Evolutionary conservation across 106 monocot genomes (phyloP).

Genomic region (Dendrobium huoshanense): DNA sequence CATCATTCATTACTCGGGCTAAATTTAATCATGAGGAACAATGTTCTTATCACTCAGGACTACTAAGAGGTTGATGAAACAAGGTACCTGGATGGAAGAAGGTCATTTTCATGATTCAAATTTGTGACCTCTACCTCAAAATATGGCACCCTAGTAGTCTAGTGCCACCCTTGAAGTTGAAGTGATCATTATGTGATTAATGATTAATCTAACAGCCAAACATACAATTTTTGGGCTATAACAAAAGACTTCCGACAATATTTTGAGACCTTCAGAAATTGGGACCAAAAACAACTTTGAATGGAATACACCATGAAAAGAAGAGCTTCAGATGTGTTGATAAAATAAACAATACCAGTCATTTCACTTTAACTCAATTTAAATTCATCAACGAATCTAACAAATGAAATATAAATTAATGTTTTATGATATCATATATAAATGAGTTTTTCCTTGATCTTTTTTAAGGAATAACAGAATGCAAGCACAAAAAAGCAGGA

Average conservation of each 20-base stretch:
- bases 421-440: neutral
- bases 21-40: no score
- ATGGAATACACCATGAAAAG: neutral
- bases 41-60: no score
- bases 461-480: neutral
- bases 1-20: no score
- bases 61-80: no score
- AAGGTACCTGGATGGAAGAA: neutral
- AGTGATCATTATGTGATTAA: neutral
- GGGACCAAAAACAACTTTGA: neutral
- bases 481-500: neutral
- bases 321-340: neutral
- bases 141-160: neutral
- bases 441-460: neutral
- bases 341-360: neutral
- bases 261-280: neutral
- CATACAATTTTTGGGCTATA: neutral
- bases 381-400: neutral
- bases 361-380: neutral
- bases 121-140: neutral
- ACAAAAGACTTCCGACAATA: neutral
- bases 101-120: neutral
- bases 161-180: neutral
- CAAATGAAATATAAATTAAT: neutral
- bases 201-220: neutral